phyloP scores from a whole-genome alignment of 2,329 filamentous ascomycete species.

The Alternaria tenuissima region DNA sequence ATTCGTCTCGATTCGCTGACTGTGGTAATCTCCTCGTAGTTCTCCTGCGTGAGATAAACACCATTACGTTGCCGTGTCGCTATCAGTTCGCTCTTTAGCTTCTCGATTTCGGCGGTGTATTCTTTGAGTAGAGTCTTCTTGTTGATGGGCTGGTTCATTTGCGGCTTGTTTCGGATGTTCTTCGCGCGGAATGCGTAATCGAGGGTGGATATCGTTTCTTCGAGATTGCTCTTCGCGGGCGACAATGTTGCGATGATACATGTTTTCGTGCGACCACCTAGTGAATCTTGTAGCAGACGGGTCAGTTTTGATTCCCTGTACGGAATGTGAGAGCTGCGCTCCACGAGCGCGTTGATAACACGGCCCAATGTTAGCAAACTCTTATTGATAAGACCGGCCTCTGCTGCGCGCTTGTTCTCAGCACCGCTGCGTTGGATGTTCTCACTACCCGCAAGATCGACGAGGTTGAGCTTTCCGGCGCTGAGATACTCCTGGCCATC shows the following conservation, averaged over 20 bases:
- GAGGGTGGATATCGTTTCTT: conserved; percentile 97
- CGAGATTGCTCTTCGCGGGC: conserved; percentile 91
- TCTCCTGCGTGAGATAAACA: conserved; percentile 89
- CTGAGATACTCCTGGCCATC: conserved; percentile 89
- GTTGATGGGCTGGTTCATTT: conserved; percentile 88
- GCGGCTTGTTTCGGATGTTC: conserved; percentile 98
- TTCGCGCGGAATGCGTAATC: conserved; percentile 98
- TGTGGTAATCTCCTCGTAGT: conserved; percentile 88
- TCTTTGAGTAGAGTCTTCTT: conserved; percentile 93
- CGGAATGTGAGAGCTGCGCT: conserved; percentile 88
- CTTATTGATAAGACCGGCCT: conserved; percentile 98
- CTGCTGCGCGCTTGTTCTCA: conserved; percentile 95
- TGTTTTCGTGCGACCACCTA: conserved; percentile 94
- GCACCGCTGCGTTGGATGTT: conserved; percentile 97
- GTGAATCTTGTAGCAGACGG: conserved; percentile 90
- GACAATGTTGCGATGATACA: conserved; percentile 98
- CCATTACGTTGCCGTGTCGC: conserved; percentile 92
- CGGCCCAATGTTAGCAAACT: conserved; percentile 92
- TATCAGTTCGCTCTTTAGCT: conserved; percentile 91
- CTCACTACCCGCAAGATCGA: conserved; percentile 95
- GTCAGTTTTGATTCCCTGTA: conserved; percentile 96
- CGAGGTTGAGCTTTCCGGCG: conserved; percentile 92
- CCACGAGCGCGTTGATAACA: conserved; percentile 96
- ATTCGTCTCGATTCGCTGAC: conserved; percentile 93
- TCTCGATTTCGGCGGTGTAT: conserved; percentile 92